Percentiles rank a stretch among this genome's conserved stretches.
These are phyloP conservation scores for Nissolia schottii DNA, from an alignment of 306 rosid genomes.

Conservation along the genomic window DNA sequence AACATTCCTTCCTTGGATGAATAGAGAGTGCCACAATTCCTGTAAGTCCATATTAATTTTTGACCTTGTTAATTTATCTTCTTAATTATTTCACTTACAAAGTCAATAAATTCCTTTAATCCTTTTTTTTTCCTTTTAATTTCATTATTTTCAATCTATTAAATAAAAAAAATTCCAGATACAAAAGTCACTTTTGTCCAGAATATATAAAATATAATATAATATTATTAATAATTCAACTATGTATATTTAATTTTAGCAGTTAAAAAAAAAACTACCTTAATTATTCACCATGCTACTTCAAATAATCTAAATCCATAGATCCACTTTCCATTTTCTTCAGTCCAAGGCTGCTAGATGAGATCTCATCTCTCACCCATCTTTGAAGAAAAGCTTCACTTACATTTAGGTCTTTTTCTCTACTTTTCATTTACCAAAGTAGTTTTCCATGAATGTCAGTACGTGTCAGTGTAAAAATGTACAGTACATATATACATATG, in stretches of 20 bases:
- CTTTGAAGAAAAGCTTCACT: neutral
- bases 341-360: neutral
- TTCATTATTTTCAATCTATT: neutral
- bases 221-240: no score
- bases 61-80: neutral
- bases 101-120: neutral
- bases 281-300: no score
- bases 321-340: slow-evolving; percentile 6
- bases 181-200: no score
- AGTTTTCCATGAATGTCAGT: slow-evolving; percentile 19
- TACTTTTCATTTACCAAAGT: slow-evolving; percentile 19
- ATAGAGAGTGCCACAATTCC: slow-evolving; percentile 6
- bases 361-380: neutral
- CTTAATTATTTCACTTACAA: neutral
- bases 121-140: neutral
- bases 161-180: no score
- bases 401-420: neutral
- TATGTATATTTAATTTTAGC: neutral
- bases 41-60: slow-evolving; percentile 29
- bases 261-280: no score
- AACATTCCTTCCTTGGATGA: slow-evolving; percentile 8
- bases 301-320: no score
- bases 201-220: no score
- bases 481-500: neutral
- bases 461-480: neutral